Conservation (phyloP, 2,329 filamentous ascomycete genomes). For the Neonectria sp. region DNA sequence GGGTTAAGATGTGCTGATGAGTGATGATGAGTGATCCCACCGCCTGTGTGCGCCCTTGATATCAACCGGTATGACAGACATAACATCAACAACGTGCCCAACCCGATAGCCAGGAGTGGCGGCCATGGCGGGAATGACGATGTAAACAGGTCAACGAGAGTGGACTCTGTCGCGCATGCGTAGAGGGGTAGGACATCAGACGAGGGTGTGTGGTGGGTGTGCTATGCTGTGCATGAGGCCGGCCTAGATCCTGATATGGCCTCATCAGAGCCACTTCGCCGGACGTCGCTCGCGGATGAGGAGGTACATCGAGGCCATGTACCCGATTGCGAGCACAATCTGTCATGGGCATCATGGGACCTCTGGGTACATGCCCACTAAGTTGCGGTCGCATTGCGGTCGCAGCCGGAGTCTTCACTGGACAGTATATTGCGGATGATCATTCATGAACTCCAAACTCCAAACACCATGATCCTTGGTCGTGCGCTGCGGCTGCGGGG, state of each 20-base stretch:
- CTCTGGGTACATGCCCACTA: constrained; percentile 12
- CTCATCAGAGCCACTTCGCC: constrained; percentile 15
- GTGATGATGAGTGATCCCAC: neutral
- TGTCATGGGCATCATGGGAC: constrained; percentile 16
- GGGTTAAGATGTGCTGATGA: constrained; percentile 7
- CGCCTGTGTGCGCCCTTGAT: neutral
- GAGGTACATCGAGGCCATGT: constrained; percentile 29
- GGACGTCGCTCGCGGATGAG: constrained; percentile 3
- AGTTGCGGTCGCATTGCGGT: constrained; percentile 10
- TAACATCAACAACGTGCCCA: constrained; percentile 31
- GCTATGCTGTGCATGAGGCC: constrained; percentile 4
- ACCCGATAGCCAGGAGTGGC: constrained; percentile 36
- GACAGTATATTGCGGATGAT: constrained; percentile 4
- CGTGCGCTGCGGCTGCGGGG: constrained; percentile 40
- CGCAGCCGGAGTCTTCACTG: constrained; percentile 3
- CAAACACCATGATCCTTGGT: constrained; percentile 36
- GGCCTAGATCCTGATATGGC: constrained; percentile 31
- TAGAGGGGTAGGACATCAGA: constrained; percentile 1
- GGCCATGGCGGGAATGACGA: constrained; percentile 9
- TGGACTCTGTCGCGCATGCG: constrained; percentile 18
- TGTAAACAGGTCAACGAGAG: constrained; percentile 17
- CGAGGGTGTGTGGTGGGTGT: constrained; percentile 24
- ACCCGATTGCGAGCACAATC: constrained; percentile 8
- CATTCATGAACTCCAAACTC: constrained; percentile 11
- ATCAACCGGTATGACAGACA: constrained; percentile 18